A percentile compares a stretch with the other conserved stretches of the same genome.
These are phyloP conservation scores for Yamadazyma dendronema DNA, from an alignment of 1,139 yeast genomes.

Conservation along the genomic window DNA sequence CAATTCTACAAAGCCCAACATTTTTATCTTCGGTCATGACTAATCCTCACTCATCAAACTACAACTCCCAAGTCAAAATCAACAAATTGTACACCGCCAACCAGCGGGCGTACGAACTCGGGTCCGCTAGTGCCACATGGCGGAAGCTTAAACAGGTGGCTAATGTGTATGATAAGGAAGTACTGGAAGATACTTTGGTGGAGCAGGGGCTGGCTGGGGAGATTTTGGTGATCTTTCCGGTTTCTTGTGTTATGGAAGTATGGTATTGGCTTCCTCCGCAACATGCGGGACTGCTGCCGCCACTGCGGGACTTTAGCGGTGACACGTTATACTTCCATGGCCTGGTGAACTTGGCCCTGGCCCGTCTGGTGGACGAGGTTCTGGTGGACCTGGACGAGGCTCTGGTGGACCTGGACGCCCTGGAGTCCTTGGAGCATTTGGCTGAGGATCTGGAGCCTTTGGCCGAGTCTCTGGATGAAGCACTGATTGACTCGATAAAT, in stretches of 20 bases:
- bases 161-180: conserved; percentile 5
- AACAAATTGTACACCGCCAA: conserved; percentile 23
- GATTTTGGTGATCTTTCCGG: conserved; percentile 33
- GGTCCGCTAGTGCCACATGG: conserved; percentile 47
- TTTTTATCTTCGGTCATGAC: no score
- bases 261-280: conserved; percentile 50
- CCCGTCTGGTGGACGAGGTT: no score
- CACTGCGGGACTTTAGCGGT: conserved; percentile 18
- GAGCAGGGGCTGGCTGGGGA: conserved; percentile 49
- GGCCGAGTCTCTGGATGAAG: no score
- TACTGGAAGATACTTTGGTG: conserved; percentile 15
- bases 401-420: no score
- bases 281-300: conserved; percentile 1
- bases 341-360: conserved; percentile 16
- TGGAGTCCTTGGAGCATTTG: no score
- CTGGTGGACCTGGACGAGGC: no score
- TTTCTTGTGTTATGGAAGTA: conserved; percentile 33
- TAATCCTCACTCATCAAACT: conserved; percentile 1
- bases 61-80: conserved; percentile 20
- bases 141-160: conserved; percentile 41
- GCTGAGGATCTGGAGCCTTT: no score
- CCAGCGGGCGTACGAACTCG: conserved; percentile 36
- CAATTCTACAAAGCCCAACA: no score
- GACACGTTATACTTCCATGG: conserved; percentile 34
- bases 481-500: conserved; percentile 6